Conservation (phyloP, 306 rosid genomes). For the Cucurbita moschata region DNA sequence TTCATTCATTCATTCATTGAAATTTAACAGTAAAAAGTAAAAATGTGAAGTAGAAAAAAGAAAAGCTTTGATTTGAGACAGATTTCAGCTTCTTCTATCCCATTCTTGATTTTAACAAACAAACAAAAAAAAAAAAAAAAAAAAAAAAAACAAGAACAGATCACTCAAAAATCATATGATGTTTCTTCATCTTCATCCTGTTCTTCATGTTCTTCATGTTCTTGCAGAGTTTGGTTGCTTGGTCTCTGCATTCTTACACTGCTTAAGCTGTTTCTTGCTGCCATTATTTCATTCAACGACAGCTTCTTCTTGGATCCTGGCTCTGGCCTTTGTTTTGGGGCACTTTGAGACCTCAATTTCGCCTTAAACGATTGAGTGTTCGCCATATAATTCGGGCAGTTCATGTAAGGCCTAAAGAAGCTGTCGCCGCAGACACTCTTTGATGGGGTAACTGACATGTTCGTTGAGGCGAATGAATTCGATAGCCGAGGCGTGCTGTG, state of each 20-base stretch:
- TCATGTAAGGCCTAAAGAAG: constrained; percentile 31
- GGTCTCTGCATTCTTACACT: constrained; percentile 74
- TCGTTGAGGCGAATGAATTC: constrained; percentile 14
- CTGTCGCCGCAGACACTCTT: constrained; percentile 69
- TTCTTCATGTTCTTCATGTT: constrained; percentile 23
- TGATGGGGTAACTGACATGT: constrained; percentile 52
- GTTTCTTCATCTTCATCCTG: not conserved
- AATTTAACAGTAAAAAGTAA: not conserved
- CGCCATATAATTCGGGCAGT: constrained; percentile 71
- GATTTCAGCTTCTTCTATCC: constrained; percentile 4
- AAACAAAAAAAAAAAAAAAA: not conserved
- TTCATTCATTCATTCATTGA: constrained; percentile 1
- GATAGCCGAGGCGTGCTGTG: constrained; percentile 78
- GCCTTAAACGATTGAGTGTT: constrained; percentile 75
- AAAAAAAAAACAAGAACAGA: not conserved
- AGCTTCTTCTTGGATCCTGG: constrained; percentile 51
- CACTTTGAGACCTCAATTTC: constrained; percentile 75
- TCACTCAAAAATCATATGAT: not conserved
- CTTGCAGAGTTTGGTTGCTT: constrained; percentile 26
- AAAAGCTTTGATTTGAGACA: not conserved
- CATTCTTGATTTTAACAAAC: not conserved
- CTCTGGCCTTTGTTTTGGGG: constrained; percentile 92
- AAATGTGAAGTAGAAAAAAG: not conserved
- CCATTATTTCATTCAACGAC: constrained; percentile 65
- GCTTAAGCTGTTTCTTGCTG: constrained; percentile 74